Evolutionary conservation across 225 moss, liverwort and hornwort species (phyloP).

Genomic region (Pseudoscleropodium purum): DNA sequence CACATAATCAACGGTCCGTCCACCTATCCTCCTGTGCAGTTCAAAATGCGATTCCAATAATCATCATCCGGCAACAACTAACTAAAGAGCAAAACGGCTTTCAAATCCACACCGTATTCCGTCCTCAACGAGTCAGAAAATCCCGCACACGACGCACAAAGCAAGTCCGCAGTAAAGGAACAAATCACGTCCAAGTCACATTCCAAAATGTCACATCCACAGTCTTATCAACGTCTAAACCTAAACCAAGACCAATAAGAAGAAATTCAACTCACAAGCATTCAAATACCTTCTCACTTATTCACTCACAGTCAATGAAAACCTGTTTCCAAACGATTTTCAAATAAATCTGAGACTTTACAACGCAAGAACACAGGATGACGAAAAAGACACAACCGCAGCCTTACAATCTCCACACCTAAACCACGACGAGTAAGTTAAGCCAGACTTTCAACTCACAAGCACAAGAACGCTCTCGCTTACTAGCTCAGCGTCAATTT

Average conservation of each 20-base stretch:
- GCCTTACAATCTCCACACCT: not conserved
- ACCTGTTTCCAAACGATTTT: not conserved
- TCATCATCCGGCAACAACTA: not conserved
- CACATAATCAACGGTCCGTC: not conserved
- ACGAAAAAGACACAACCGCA: not conserved
- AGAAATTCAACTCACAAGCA: not conserved
- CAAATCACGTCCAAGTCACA: not conserved
- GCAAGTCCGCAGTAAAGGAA: not conserved
- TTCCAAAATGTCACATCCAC: not conserved
- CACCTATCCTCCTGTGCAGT: not conserved
- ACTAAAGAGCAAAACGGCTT: not conserved
- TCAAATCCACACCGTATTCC: not conserved
- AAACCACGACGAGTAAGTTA: not conserved
- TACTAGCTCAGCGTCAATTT: not conserved
- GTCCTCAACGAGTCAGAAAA: not conserved
- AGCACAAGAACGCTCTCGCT: not conserved
- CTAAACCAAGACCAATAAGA: not conserved
- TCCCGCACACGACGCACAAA: not conserved
- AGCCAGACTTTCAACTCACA: not conserved
- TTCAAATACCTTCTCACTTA: not conserved
- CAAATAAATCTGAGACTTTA: not conserved
- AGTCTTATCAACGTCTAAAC: not conserved
- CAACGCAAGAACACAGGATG: not conserved
- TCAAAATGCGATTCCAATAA: not conserved
- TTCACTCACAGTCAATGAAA: not conserved